Evolutionary conservation across 495 filamentous ascomycete genomes (phyloP).

Genomic region (Durotheca rogersii): DNA sequence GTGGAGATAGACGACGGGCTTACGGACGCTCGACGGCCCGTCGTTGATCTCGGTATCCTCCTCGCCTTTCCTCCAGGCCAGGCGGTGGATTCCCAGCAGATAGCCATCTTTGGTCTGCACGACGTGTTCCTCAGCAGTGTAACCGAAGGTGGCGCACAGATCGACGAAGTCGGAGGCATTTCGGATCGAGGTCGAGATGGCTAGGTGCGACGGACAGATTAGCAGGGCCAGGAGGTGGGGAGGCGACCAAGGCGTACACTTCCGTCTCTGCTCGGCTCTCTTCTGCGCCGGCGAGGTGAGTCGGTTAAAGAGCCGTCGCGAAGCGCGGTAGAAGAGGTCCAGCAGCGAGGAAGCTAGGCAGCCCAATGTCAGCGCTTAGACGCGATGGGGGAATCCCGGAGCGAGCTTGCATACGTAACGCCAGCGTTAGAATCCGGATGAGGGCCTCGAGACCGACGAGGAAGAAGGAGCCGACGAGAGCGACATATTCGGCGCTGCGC

Average conservation of each 20-base stretch:
- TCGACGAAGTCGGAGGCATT: conserved; percentile 89
- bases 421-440: conserved; percentile 84
- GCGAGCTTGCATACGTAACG: conserved; percentile 76
- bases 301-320: conserved; percentile 78
- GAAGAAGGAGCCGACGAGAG: conserved; percentile 76
- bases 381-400: no score
- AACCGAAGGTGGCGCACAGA: conserved; percentile 83
- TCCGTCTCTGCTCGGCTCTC: conserved; percentile 59
- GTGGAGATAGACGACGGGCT: conserved; percentile 91
- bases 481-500: conserved; percentile 76
- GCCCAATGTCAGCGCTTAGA: no score
- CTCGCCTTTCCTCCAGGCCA: conserved; percentile 79
- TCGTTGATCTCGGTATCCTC: conserved; percentile 72
- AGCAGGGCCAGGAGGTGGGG: conserved; percentile 7
- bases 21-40: conserved; percentile 66
- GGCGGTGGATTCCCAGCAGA: conserved; percentile 82
- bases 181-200: conserved; percentile 53
- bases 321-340: conserved; percentile 76
- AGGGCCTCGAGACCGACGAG: conserved; percentile 78
- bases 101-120: conserved; percentile 94
- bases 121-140: conserved; percentile 92
- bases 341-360: conserved; percentile 75
- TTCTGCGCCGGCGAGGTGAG: conserved; percentile 69
- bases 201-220: conserved; percentile 33
- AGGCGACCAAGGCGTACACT: conserved; percentile 41